Conservation (phyloP, 2,329 filamentous ascomycete genomes). For the Leptographium radiaticola region DNA sequence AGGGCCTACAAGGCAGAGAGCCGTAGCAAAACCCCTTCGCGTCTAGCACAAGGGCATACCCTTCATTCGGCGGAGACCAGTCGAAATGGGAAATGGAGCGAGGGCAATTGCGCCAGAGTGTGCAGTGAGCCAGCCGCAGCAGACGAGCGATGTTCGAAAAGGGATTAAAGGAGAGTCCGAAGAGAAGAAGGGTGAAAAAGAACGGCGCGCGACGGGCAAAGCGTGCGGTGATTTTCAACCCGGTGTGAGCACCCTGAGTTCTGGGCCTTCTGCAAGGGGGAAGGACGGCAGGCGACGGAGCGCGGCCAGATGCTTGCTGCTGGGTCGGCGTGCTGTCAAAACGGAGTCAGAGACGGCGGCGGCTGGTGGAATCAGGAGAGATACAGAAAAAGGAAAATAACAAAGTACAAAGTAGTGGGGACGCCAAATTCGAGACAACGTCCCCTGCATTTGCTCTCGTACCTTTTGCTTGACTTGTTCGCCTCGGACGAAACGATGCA, state of each 20-base stretch:
- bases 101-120: neutral
- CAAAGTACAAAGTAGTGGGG: neutral
- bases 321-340: neutral
- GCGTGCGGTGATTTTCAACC: neutral
- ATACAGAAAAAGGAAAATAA: neutral
- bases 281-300: neutral
- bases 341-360: neutral
- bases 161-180: neutral
- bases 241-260: neutral
- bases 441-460: neutral
- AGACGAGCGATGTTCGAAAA: neutral
- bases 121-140: neutral
- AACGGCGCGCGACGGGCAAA: neutral
- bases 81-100: neutral
- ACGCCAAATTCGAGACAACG: neutral
- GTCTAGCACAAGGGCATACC: conserved; percentile 2
- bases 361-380: neutral
- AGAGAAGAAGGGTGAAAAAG: neutral
- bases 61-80: neutral
- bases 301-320: neutral
- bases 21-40: neutral
- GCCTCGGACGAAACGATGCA: neutral
- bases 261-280: neutral
- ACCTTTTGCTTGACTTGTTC: neutral
- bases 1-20: conserved; percentile 2